Evolutionary conservation across 192 early-diverging fungal species (phyloP).

Genomic region (Gamsiella multidivaricata): DNA sequence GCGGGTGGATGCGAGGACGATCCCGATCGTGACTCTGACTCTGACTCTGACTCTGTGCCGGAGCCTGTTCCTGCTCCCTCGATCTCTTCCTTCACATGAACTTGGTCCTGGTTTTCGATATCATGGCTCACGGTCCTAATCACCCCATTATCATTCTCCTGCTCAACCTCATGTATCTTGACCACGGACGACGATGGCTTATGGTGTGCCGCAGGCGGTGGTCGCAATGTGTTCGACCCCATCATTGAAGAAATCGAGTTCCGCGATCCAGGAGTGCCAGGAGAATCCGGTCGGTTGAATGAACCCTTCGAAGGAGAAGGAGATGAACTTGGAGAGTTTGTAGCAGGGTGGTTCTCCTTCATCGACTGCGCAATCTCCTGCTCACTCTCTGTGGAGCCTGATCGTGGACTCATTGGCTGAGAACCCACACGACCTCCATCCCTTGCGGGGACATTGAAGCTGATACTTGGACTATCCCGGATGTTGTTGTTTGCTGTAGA

Average conservation of each 20-base stretch:
- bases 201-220: slow-evolving; percentile 13
- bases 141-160: slow-evolving; percentile 37
- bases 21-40: background rate
- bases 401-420: background rate
- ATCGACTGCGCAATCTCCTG: slow-evolving; percentile 24
- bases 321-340: no score
- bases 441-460: slow-evolving; percentile 12
- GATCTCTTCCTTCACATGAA: background rate
- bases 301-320: no score
- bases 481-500: slow-evolving; percentile 9
- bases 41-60: no score
- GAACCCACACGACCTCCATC: background rate
- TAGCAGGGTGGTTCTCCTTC: slow-evolving; percentile 24
- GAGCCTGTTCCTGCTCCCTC: background rate
- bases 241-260: slow-evolving; percentile 3
- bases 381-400: background rate
- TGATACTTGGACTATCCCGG: background rate
- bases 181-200: slow-evolving; percentile 3
- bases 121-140: slow-evolving; percentile 38
- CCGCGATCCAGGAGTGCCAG: background rate
- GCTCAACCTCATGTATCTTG: slow-evolving; percentile 30
- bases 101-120: slow-evolving; percentile 6
- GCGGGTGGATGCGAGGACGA: background rate
- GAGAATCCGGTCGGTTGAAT: background rate
- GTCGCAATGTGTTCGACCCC: background rate